phyloP scores from a whole-genome alignment of 306 rosid genomes.

The Trichosanthes truncata region DNA sequence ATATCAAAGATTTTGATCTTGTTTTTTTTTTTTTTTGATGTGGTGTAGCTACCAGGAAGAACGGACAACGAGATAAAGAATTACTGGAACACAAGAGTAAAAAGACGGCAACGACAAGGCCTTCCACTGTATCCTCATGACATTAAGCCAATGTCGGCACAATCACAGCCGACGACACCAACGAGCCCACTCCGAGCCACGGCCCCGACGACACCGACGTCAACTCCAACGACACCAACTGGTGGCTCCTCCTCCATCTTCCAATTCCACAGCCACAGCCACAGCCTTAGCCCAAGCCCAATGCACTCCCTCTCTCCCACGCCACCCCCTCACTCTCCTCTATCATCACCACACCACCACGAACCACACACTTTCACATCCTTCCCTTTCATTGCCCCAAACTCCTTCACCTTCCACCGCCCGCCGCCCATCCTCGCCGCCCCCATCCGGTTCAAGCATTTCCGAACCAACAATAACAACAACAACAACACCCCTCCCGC shows the following conservation, averaged over 20 bases:
- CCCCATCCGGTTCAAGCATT: conserved; percentile 41
- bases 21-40: no score
- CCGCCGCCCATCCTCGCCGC: conserved; percentile 35
- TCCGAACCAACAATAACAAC: conserved; percentile 11
- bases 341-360: conserved; percentile 31
- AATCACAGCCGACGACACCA: conserved; percentile 13
- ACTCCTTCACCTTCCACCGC: conserved; percentile 53
- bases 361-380: conserved; percentile 12
- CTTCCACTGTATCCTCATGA: conserved; percentile 52
- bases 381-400: conserved; percentile 11
- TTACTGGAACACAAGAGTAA: conserved; percentile 86
- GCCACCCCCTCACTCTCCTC: conserved; percentile 30
- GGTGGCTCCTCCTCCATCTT: conserved; percentile 14
- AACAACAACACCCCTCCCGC: not conserved
- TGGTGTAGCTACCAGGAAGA: conserved; percentile 71
- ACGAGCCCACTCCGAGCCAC: not conserved
- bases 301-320: conserved; percentile 21
- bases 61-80: conserved; percentile 93
- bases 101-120: conserved; percentile 69
- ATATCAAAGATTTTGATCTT: not conserved
- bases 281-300: conserved; percentile 12
- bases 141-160: conserved; percentile 11
- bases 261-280: conserved; percentile 26
- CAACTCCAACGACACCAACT: conserved; percentile 19
- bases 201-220: not conserved